phyloP scores from a whole-genome alignment of 108 stramenopile genomes.

The Pseudonitzschia pungens region DNA sequence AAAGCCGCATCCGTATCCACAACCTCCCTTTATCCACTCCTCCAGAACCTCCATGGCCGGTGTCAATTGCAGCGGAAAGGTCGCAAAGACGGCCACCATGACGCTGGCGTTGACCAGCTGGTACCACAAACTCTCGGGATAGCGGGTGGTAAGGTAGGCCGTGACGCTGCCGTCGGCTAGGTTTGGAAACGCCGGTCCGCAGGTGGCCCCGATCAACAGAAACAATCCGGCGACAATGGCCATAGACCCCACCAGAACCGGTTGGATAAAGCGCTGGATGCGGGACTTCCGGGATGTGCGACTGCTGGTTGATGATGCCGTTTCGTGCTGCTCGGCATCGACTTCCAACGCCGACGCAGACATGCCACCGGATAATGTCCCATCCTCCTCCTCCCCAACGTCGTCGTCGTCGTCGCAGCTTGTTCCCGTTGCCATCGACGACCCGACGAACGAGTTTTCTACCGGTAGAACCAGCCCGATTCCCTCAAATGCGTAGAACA shows the following conservation, averaged over 20 bases:
- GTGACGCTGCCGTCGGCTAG: slow-evolving; percentile 38
- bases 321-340: too few species aligned
- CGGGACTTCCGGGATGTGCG: too few species aligned
- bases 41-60: slow-evolving; percentile 48
- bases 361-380: too few species aligned
- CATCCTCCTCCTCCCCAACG: background rate
- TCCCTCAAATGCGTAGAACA: slow-evolving; percentile 51
- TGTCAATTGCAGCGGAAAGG: slow-evolving; percentile 44
- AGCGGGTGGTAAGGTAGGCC: slow-evolving; percentile 30
- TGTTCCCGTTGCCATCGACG: background rate
- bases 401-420: background rate
- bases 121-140: slow-evolving; percentile 25
- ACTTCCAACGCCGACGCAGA: too few species aligned
- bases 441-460: slow-evolving; percentile 32
- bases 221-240: slow-evolving; percentile 30
- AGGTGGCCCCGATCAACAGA: slow-evolving; percentile 31
- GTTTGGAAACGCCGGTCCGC: slow-evolving; percentile 36
- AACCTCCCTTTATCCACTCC: slow-evolving; percentile 23
- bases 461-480: slow-evolving; percentile 49
- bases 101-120: slow-evolving; percentile 36
- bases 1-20: too few species aligned
- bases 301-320: too few species aligned
- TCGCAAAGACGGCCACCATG: slow-evolving; percentile 40
- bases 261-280: background rate
- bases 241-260: slow-evolving; percentile 31